Base-by-base conservation (phyloP, 345 rosid species). In the Linum trigynum region DNA sequence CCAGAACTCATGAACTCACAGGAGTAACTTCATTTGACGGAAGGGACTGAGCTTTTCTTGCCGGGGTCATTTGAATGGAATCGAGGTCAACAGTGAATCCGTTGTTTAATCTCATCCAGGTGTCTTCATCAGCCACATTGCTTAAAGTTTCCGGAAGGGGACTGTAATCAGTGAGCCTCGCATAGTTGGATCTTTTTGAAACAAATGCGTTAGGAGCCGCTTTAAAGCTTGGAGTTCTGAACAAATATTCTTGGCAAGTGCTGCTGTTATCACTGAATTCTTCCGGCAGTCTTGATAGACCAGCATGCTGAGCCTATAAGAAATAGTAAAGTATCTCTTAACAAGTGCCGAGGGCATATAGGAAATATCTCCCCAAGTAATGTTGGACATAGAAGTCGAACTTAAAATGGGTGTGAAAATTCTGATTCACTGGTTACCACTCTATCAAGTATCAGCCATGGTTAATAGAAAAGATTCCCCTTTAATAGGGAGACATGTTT, bases 121-220 rank as follows among this genome's bases (percentile, higher is more conserved):
- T 80, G 68, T 94, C 99, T 80, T 94, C 96, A 74, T 94, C 99
- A 43, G 96, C 99, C 56, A 94, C 82, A 64, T 77, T 79, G 75
- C 90, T 84, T 62, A 85, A 76, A 69, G 81, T 72, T 78, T 88
- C 85, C 56, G 89, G 92, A 75, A 88, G 88, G 5, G 96, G 97
- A 74, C 99, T 94, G 68, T 45, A 88, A 64, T 80, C 96, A 59
- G 85, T 75, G 59, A 81, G 77, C 55, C 76, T 69, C 32, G 85
- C 72, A 75, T 85, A 80, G 76, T 80, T 86, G 76, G 99, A 90
- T 57, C 96, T 77, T 59, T 73, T 82, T 71, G 77, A 87, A 53
- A 94, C 96, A 74, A 86, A 90, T 69, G 86, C 71, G 60, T 65
- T 88, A 15, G 86, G 80, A 72, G 79, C 84, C 62, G 85, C 80